Percentiles rank a stretch among this genome's conserved stretches.
These are phyloP conservation scores for Parmelia sp. DNA, from an alignment of 495 filamentous ascomycete genomes.

Conservation along the genomic window DNA sequence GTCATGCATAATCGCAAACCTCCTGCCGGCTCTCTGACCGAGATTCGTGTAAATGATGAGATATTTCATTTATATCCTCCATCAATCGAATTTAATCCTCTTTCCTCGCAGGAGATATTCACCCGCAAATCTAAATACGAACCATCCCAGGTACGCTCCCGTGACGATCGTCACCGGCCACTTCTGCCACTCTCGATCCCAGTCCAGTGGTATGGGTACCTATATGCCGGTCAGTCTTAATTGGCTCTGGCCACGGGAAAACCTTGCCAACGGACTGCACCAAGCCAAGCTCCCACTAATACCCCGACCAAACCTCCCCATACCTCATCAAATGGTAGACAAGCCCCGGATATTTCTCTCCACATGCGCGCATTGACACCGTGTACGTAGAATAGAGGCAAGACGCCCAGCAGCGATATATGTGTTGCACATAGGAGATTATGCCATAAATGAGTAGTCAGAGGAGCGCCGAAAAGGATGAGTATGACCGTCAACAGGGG, in stretches of 20 bases:
- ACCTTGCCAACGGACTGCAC: conserved; percentile 39
- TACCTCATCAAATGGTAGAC: conserved; percentile 38
- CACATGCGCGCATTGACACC: conserved; percentile 70
- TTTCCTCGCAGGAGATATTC: conserved; percentile 56
- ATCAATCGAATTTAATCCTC: conserved; percentile 50
- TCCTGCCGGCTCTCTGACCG: background rate
- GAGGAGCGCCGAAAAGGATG: conserved; percentile 84
- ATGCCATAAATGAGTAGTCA: conserved; percentile 72
- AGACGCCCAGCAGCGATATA: conserved; percentile 65
- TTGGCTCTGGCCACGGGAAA: background rate
- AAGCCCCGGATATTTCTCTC: conserved; percentile 59
- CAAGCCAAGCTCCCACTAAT: conserved; percentile 56
- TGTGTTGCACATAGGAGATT: conserved; percentile 76
- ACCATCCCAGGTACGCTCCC: conserved; percentile 64
- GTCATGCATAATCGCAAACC: background rate
- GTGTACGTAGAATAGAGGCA: conserved; percentile 73
- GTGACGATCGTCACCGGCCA: conserved; percentile 87
- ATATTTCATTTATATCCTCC: background rate
- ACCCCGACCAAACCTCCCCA: conserved; percentile 42
- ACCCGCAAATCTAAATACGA: conserved; percentile 54
- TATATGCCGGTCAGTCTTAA: conserved; percentile 30
- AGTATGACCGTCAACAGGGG: conserved; percentile 58
- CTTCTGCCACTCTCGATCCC: conserved; percentile 94
- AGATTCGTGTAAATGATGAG: background rate
- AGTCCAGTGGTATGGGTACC: conserved; percentile 93